Percentiles rank a stretch among this genome's conserved stretches.
phyloP scores from a whole-genome alignment of 2,329 filamentous ascomycete species.

The Falciphora oryzae region DNA sequence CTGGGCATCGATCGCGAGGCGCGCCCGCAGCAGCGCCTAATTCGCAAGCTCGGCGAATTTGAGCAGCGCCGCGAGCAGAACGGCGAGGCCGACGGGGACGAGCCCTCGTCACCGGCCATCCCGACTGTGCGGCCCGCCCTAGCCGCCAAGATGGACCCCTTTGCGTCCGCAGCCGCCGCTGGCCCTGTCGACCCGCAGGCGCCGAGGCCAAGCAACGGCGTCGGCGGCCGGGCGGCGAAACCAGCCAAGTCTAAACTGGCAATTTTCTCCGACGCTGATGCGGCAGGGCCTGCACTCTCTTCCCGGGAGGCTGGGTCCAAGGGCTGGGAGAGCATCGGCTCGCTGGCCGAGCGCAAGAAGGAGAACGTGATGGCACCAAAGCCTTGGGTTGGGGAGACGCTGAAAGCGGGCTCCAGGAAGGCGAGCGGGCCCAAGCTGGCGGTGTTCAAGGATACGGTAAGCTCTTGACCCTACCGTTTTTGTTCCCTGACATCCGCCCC shows the following conservation, averaged over 20 bases:
- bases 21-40: constrained; percentile 69
- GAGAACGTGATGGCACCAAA: constrained; percentile 83
- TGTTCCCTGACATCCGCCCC: constrained; percentile 24
- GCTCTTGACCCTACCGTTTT: constrained; percentile 33
- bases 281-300: constrained; percentile 49
- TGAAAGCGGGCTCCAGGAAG: constrained; percentile 83
- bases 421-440: constrained; percentile 69
- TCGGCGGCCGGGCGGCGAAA: constrained; percentile 50
- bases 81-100: constrained; percentile 37
- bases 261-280: constrained; percentile 79
- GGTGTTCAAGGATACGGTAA: constrained; percentile 95
- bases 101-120: constrained; percentile 80
- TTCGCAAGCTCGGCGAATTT: constrained; percentile 91
- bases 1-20: constrained; percentile 87
- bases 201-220: constrained; percentile 33
- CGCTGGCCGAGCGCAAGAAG: constrained; percentile 82
- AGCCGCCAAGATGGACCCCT: constrained; percentile 81
- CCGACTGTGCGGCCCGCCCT: constrained; percentile 78
- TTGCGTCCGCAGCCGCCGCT: constrained; percentile 48
- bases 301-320: constrained; percentile 50
- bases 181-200: constrained; percentile 60
- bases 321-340: constrained; percentile 91
- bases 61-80: constrained; percentile 63
- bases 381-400: constrained; percentile 86
- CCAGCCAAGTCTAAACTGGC: constrained; percentile 74